Base-by-base conservation (phyloP, 257 asterid species). In the Galeopsis tetrahit region DNA sequence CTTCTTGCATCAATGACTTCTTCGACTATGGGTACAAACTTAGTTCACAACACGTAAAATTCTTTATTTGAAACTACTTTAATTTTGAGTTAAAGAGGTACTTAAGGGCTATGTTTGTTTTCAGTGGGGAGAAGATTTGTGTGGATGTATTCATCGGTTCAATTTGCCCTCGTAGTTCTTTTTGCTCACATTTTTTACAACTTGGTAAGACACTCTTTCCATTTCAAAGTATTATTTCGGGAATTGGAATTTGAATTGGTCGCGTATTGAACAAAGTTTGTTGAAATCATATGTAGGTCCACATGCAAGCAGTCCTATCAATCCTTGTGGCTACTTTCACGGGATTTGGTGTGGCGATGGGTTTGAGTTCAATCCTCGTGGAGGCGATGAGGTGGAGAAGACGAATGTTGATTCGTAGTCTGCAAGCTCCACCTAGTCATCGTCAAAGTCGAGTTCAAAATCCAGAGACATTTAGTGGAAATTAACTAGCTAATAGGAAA, bases 1-100 rank as follows among this genome's bases (percentile, higher is more conserved):
- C 91, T 90, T 60, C 87, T 92, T 52, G 86, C 97, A 34, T 88
- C 98, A 4, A 85, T 89, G 91, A 90, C 97, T 38, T 80, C 98
- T 69, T 87, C 98, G 61, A 89, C 96, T 14, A 88, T 93, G 97
- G 96, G 97, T 89, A 86, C 13, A 39, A 48, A 11, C 36, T 73
- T 14, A 62, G 34, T 11, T 56, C 65, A 15, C 17, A 11, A 33
- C 1, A 10, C 4, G 38, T 66, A 56, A 40, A 62, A 62, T 40
- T 21, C 9, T 21, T 28, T 10, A 15, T 3, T 53, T 66, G 36
- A 14, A 11, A 9, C 10, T 21, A 40, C 39, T 7, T 39, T 38
- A 34, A 55, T 31, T 21, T 65, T 42, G 43, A 65, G 36, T 63
- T 21, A 21, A 21, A 21, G 28, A 21, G 28, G 28, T 21, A 21